Percentiles rank a stretch among this genome's conserved stretches.
phyloP scores from a whole-genome alignment of 306 rosid species.

The Corylus americana region DNA sequence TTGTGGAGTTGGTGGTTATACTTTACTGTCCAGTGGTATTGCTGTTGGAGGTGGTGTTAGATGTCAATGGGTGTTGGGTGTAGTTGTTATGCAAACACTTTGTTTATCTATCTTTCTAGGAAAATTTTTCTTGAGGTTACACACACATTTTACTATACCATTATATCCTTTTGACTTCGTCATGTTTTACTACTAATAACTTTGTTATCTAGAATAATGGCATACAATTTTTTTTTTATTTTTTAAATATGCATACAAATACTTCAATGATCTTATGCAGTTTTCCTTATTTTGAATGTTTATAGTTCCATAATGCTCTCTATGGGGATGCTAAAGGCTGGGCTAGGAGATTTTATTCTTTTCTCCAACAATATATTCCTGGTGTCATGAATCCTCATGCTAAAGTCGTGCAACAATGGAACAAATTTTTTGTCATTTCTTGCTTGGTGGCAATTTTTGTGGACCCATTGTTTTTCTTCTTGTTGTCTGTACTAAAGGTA shows the following conservation, averaged over 20 bases:
- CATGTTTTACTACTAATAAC: neutral
- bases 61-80: neutral
- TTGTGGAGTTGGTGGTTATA: neutral
- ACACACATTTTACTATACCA: neutral
- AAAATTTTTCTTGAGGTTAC: neutral
- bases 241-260: neutral
- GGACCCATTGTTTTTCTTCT: slow-evolving; percentile 80
- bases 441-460: slow-evolving; percentile 71
- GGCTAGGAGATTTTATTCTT: slow-evolving; percentile 51
- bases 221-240: slow-evolving; percentile 1
- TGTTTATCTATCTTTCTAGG: neutral
- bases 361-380: slow-evolving; percentile 51
- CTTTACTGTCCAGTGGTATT: neutral
- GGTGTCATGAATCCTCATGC: slow-evolving; percentile 86
- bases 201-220: neutral
- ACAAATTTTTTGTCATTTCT: slow-evolving; percentile 61
- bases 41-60: neutral
- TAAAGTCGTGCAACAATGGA: slow-evolving; percentile 75
- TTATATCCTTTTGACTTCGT: neutral
- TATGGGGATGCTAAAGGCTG: slow-evolving; percentile 87
- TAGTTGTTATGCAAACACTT: neutral
- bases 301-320: slow-evolving; percentile 63
- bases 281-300: slow-evolving; percentile 24
- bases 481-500: slow-evolving; percentile 56
- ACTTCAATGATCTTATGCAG: slow-evolving; percentile 19